A percentile compares a stretch with the other conserved stretches of the same genome.
Evolutionary conservation across 2,329 filamentous ascomycete species (phyloP).

Genomic region (Aspergillus novoparasiticus): DNA sequence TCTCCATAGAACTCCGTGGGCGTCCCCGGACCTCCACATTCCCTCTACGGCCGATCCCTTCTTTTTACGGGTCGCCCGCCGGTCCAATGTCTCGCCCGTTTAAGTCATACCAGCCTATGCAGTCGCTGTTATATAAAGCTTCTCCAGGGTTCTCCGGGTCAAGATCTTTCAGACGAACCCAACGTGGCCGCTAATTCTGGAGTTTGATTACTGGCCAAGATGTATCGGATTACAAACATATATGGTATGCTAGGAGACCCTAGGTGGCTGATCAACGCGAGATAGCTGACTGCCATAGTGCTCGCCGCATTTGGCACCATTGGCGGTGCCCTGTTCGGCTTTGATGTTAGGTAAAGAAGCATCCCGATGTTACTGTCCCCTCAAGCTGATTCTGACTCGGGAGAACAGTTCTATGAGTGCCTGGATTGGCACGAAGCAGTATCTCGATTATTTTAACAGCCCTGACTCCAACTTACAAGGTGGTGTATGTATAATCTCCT

Average conservation of each 20-base stretch:
- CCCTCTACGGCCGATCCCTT: constrained; percentile 13
- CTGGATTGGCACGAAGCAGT: constrained; percentile 55
- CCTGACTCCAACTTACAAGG: constrained; percentile 42
- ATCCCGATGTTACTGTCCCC: constrained; percentile 19
- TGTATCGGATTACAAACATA: constrained; percentile 26
- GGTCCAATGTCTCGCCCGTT: constrained; percentile 12
- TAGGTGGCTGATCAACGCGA: not conserved
- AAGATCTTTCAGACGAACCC: not conserved
- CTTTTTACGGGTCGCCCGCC: constrained; percentile 10
- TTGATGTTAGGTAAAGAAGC: constrained; percentile 57
- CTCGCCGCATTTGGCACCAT: constrained; percentile 61
- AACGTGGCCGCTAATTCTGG: constrained; percentile 5
- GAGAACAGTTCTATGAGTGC: constrained; percentile 38
- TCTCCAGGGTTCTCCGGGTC: not conserved
- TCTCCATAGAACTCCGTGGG: constrained; percentile 4
- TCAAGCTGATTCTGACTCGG: constrained; percentile 1
- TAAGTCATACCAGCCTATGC: not conserved
- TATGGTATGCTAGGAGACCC: constrained; percentile 13
- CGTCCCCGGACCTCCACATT: constrained; percentile 22
- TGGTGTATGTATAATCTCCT: constrained; percentile 27
- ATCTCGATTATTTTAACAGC: constrained; percentile 58
- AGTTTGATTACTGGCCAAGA: constrained; percentile 13
- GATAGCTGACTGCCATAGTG: constrained; percentile 24
- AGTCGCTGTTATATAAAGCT: not conserved
- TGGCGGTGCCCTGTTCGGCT: constrained; percentile 60